Percentiles rank a stretch among this genome's conserved stretches.
Evolutionary conservation across 257 asterid genomes (phyloP).

Genomic region (Parsonsia alboflavescens): DNA sequence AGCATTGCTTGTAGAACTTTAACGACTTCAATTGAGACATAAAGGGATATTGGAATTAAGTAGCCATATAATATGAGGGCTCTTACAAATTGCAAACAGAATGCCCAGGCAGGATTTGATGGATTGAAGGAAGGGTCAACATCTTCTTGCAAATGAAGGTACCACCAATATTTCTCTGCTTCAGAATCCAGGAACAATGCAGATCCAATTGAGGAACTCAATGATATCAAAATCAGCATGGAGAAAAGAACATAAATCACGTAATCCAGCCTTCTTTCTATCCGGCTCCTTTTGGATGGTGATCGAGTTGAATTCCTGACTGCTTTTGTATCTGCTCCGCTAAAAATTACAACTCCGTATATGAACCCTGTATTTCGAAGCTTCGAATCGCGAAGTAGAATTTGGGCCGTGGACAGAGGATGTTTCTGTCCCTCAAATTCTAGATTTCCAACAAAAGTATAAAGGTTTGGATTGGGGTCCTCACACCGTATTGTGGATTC

Average conservation of each 20-base stretch:
- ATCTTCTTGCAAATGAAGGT: slow-evolving; percentile 19
- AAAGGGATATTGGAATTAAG: slow-evolving; percentile 65
- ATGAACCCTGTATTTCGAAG: slow-evolving; percentile 55
- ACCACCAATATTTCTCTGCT: slow-evolving; percentile 30
- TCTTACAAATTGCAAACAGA: slow-evolving; percentile 43
- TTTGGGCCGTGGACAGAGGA: slow-evolving; percentile 39
- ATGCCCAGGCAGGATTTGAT: slow-evolving; percentile 17
- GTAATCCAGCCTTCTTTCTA: slow-evolving; percentile 49
- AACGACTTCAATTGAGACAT: slow-evolving; percentile 62
- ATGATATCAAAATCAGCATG: slow-evolving; percentile 39
- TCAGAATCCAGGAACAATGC: slow-evolving; percentile 20
- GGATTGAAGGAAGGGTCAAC: slow-evolving; percentile 24
- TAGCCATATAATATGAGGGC: slow-evolving; percentile 56
- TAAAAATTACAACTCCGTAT: slow-evolving; percentile 53
- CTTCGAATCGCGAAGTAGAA: slow-evolving; percentile 62
- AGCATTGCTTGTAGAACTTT: slow-evolving; percentile 62
- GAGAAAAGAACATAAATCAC: slow-evolving; percentile 54
- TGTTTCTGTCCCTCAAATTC: slow-evolving; percentile 20
- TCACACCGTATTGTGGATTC: slow-evolving; percentile 43
- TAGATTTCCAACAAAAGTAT: slow-evolving; percentile 53
- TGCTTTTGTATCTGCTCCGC: slow-evolving; percentile 56
- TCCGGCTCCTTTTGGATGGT: slow-evolving; percentile 61
- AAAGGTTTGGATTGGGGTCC: slow-evolving; percentile 64
- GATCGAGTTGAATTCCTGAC: slow-evolving; percentile 49
- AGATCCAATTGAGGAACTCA: slow-evolving; percentile 40